Evolutionary conservation across 768 basidiomycete species (phyloP), one percentile per base, ranked within the genome.

Genomic region (Suillus fuscotomentosus): DNA sequence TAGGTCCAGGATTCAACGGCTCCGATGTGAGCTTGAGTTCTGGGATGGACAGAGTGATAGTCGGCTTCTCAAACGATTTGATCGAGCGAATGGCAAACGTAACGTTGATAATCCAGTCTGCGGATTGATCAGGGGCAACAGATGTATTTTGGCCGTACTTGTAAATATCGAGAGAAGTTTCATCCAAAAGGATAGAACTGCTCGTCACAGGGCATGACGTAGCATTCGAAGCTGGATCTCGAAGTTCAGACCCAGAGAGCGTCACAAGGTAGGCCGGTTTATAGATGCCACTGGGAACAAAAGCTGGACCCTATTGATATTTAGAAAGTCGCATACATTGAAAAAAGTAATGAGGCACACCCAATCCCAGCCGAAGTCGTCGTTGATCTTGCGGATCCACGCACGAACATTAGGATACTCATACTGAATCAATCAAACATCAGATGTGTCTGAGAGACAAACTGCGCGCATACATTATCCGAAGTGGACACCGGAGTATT

Each of bases 311-410:
- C 85, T 85, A 50, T 31, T 39, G 47, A 54, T n/a, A 45, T 34
- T 41, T 11, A 36, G 61, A 42, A 54, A 53, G 57, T 60, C 8
- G 47, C 53, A 24, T 13, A 60, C 24, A 24, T 34, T 27, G 36
- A 59, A 4, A 11, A 14, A 55, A 63, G 36, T 22, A 10, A 24
- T 27, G 31, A 24, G 4, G 62, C 71, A 31, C 63, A 85, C 83
- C 85, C 84, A 87, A 71, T 87, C 85, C 85, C 85, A 88, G 1
- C 86, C 86, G 65, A 86, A 87, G 69, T 88, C 85, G 3, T 80
- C 81, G 39, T 80, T 75, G 3, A 79, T 76, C 69, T 88, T 86
- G 1, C 85, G 80, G 34, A 85, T 76, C 73, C 78, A 86, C 36
- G 79, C 76, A 57, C 81, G 81, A 42, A 82, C 77, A 14, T 76